phyloP scores from a whole-genome alignment of 2,329 filamentous ascomycete species.

The Ceratocystis cacaofunesta region DNA sequence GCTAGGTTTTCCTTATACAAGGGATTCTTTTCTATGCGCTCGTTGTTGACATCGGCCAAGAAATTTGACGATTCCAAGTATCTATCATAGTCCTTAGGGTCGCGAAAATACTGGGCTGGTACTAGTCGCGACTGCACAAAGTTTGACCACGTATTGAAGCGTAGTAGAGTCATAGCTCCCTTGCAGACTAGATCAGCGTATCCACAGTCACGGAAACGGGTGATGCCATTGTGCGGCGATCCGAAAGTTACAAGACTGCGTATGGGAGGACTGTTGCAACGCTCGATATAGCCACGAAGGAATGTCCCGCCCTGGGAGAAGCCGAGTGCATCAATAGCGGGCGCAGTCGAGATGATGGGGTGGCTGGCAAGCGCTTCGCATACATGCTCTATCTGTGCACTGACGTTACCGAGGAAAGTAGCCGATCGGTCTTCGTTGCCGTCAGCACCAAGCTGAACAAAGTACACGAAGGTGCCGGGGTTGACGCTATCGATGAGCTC shows the following conservation, averaged over 20 bases:
- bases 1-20: slow-evolving; percentile 59
- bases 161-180: slow-evolving; percentile 61
- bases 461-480: slow-evolving; percentile 74
- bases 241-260: slow-evolving; percentile 76
- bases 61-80: slow-evolving; percentile 79
- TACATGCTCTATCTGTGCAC: slow-evolving; percentile 57
- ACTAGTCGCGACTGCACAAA: slow-evolving; percentile 70
- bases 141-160: slow-evolving; percentile 62
- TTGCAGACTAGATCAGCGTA: slow-evolving; percentile 65
- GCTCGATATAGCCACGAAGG: slow-evolving; percentile 76
- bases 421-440: slow-evolving; percentile 57
- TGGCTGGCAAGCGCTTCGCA: slow-evolving; percentile 64
- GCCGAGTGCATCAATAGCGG: slow-evolving; percentile 76
- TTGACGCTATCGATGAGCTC: slow-evolving; percentile 56
- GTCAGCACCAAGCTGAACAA: slow-evolving; percentile 55
- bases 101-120: slow-evolving; percentile 88
- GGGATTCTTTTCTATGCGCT: slow-evolving; percentile 57
- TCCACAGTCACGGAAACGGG: slow-evolving; percentile 61
- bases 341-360: slow-evolving; percentile 65
- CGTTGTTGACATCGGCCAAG: slow-evolving; percentile 92
- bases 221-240: slow-evolving; percentile 84
- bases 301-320: slow-evolving; percentile 96
- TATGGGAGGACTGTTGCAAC: slow-evolving; percentile 64
- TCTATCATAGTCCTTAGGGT: slow-evolving; percentile 47
- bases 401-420: slow-evolving; percentile 85